These are phyloP conservation scores for Aspergillus tamarii DNA, from an alignment of 2,329 filamentous ascomycete species.

Conservation along the genomic window DNA sequence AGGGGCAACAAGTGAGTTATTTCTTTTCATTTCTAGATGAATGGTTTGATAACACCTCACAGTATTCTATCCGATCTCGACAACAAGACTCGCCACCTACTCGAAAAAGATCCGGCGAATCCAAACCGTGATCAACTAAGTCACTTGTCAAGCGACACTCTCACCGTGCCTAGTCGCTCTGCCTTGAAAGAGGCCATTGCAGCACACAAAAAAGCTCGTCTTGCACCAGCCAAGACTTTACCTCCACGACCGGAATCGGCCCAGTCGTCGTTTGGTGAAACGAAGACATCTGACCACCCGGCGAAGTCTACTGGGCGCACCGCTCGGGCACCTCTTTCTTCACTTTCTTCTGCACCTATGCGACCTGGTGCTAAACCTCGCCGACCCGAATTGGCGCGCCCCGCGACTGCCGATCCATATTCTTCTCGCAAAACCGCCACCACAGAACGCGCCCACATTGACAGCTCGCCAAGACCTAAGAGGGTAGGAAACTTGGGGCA, in stretches of 20 bases:
- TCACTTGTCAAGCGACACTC: slow-evolving; percentile 9
- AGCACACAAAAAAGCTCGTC: slow-evolving; percentile 70
- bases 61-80: slow-evolving; percentile 82
- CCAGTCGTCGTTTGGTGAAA: slow-evolving; percentile 54
- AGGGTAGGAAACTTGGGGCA: neutral
- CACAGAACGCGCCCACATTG: neutral
- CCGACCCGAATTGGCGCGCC: slow-evolving; percentile 40
- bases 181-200: slow-evolving; percentile 82
- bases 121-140: slow-evolving; percentile 17
- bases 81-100: slow-evolving; percentile 72
- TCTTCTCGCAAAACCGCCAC: slow-evolving; percentile 31
- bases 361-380: slow-evolving; percentile 48
- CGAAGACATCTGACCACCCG: slow-evolving; percentile 40
- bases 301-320: slow-evolving; percentile 37
- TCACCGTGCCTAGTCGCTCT: slow-evolving; percentile 36
- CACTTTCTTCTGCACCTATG: slow-evolving; percentile 63
- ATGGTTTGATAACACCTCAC: slow-evolving; percentile 27
- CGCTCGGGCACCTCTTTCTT: slow-evolving; percentile 40
- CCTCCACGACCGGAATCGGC: slow-evolving; percentile 62
- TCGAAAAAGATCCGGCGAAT: slow-evolving; percentile 84
- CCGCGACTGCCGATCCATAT: slow-evolving; percentile 40
- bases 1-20: slow-evolving; percentile 70
- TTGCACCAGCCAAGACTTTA: slow-evolving; percentile 44
- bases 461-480: neutral
- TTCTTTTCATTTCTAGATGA: neutral